Evolutionary conservation across 805 yeast species (phyloP), one percentile per base, ranked within the genome.

Genomic region (Kurtzmaniella cleridarum): DNA sequence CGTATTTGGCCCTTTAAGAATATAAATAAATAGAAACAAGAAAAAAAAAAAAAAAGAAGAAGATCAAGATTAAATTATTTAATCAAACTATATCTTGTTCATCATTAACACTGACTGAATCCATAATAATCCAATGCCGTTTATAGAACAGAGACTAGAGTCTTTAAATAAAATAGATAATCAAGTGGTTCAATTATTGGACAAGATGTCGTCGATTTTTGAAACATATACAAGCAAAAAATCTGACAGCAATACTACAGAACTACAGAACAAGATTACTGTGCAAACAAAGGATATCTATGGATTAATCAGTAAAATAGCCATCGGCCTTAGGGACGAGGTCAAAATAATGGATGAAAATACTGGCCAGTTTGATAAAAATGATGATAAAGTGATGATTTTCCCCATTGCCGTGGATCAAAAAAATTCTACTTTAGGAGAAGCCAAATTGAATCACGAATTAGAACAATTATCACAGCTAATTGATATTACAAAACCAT

Each of bases 381-480:
- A 70, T 40, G 66, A 69, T 14, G 73, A 71, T 35, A 53, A 53
- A 26, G 51, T 75, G 15, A 74, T 75, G 63, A 73, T 84, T 30
- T 64, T 84, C 20, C 93, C 95, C 1, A 72, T 84, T 2, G 70
- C 73, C 31, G 75, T 84, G 17, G 83, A 81, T 37, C 80, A 80
- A 46, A 81, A 82, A 61, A 86, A 88, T 27, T 76, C 85, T 4
- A 71, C 75, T 62, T 71, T 82, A 23, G 88, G 89, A 2, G 63
- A 65, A 30, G 71, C 65, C 45, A 81, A 83, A 54, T 62, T 83
- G 36, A 59, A 65, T 8, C 71, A 69, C 32, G 79, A 78, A 48
- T 43, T 79, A 38, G 48, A 50, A 12, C 33, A 30, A 18, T 15
- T 30, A 11, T 30, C 33, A 18, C 13, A 15, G 42, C 44, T 42